phyloP scores from a whole-genome alignment of 1,284 basidiomycete species.

The Gymnopus androsaceus region DNA sequence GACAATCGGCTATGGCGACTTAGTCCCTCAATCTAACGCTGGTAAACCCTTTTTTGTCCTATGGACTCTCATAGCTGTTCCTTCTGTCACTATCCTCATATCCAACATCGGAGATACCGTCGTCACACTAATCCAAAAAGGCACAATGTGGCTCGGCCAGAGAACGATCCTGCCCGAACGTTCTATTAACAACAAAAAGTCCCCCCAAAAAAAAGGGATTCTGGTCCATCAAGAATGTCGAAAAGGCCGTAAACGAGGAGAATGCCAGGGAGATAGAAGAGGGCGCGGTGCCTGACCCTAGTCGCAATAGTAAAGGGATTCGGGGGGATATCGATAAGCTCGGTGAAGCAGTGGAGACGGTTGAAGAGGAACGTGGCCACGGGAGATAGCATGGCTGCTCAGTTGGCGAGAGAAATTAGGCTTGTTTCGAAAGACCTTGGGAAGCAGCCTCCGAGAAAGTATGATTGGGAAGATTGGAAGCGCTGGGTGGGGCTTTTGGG shows the following conservation, averaged over 20 bases:
- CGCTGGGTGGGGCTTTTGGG: slow-evolving; percentile 31
- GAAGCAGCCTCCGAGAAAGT: slow-evolving; percentile 26
- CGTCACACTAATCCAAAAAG: slow-evolving; percentile 31
- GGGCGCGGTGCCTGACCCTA: not conserved
- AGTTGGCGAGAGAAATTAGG: slow-evolving; percentile 32
- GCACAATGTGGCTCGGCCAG: slow-evolving; percentile 30
- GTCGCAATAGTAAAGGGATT: slow-evolving; percentile 8
- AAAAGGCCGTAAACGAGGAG: not conserved
- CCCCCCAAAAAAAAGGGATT: not conserved
- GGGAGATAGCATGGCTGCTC: slow-evolving; percentile 26
- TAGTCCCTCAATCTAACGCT: slow-evolving; percentile 33
- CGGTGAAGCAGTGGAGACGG: slow-evolving; percentile 28
- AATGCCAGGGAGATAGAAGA: slow-evolving; percentile 9
- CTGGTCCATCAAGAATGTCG: slow-evolving; percentile 6
- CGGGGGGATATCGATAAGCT: slow-evolving; percentile 28
- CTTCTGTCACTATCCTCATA: slow-evolving; percentile 41
- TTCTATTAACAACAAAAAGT: not conserved
- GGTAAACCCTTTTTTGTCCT: slow-evolving; percentile 43
- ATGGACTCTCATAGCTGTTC: slow-evolving; percentile 41
- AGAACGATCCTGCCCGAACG: slow-evolving; percentile 32
- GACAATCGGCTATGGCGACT: slow-evolving; percentile 43
- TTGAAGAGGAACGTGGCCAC: slow-evolving; percentile 27
- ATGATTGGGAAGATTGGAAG: slow-evolving; percentile 37
- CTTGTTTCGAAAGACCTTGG: slow-evolving; percentile 31
- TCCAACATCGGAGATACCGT: slow-evolving; percentile 39